A percentile compares a stretch with the other conserved stretches of the same genome.
Conservation (phyloP, 1,139 yeast genomes). For the Candida labiduridarum region DNA sequence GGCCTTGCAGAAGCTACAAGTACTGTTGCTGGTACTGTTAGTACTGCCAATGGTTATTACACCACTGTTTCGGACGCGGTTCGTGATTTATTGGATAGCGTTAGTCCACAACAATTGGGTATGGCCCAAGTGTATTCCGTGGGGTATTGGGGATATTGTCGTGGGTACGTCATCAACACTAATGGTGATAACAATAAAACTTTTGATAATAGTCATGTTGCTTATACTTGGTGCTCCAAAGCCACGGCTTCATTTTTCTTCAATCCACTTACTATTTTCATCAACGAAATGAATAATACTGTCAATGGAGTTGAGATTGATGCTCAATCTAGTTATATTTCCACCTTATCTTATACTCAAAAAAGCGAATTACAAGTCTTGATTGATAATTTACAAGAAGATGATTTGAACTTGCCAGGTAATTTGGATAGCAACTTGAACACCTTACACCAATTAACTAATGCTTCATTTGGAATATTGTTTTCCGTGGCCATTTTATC, state of each 20-base stretch:
- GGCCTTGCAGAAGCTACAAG: constrained; percentile 10
- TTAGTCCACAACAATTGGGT: constrained; percentile 41
- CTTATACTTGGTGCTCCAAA: constrained; percentile 57
- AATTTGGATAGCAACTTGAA: constrained; percentile 33
- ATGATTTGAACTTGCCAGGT: constrained; percentile 42
- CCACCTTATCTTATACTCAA: constrained; percentile 20
- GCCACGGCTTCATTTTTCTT: constrained; percentile 52
- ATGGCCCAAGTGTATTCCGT: constrained; percentile 63
- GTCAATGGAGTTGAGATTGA: constrained; percentile 25
- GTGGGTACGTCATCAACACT: constrained; percentile 40
- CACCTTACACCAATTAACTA: constrained; percentile 28
- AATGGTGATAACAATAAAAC: constrained; percentile 14
- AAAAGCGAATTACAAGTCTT: constrained; percentile 30
- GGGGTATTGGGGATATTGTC: constrained; percentile 77
- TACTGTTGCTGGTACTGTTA: constrained; percentile 2
- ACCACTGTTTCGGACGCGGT: constrained; percentile 17
- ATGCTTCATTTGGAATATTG: constrained; percentile 31
- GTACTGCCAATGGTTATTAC: constrained; percentile 13
- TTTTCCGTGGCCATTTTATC: constrained; percentile 31
- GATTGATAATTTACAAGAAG: constrained; percentile 31
- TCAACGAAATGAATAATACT: constrained; percentile 34
- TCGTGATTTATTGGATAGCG: constrained; percentile 18
- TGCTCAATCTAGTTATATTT: constrained; percentile 19
- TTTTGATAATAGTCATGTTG: constrained; percentile 36
- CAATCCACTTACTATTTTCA: constrained; percentile 54